A percentile compares a stretch with the other conserved stretches of the same genome.
Conservation (phyloP, 2,329 filamentous ascomycete genomes). For the Beauveria medogensis region DNA sequence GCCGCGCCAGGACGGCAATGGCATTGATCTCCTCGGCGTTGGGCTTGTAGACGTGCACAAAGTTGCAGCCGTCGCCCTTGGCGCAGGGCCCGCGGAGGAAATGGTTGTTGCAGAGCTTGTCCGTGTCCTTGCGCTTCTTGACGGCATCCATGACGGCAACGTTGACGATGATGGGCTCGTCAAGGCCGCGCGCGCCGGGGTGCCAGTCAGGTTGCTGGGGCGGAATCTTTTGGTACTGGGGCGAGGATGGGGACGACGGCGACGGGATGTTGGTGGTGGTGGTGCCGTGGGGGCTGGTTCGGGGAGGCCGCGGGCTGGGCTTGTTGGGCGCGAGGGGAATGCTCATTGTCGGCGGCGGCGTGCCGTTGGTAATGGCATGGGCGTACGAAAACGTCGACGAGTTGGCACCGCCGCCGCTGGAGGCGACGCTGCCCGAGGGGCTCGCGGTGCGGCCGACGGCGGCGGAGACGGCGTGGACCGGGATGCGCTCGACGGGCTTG, state of each 20-base stretch:
- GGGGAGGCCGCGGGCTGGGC: slow-evolving; percentile 13
- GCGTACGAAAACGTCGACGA: slow-evolving; percentile 26
- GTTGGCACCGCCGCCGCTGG: slow-evolving; percentile 26
- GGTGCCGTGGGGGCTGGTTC: slow-evolving; percentile 2
- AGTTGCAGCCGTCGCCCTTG: slow-evolving; percentile 46
- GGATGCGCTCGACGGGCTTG: slow-evolving; percentile 35
- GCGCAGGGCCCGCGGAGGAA: slow-evolving; percentile 50
- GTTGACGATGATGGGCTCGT: slow-evolving; percentile 41
- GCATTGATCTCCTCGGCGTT: slow-evolving; percentile 47
- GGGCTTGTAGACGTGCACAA: slow-evolving; percentile 48
- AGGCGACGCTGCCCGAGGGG: slow-evolving; percentile 32
- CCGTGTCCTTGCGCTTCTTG: slow-evolving; percentile 45
- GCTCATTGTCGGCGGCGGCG: slow-evolving; percentile 33
- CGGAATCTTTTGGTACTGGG: slow-evolving; percentile 18
- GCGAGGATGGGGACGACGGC: neutral
- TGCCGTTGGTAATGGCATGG: slow-evolving; percentile 32
- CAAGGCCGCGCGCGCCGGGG: slow-evolving; percentile 46
- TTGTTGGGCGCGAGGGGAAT: slow-evolving; percentile 31
- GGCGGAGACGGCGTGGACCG: slow-evolving; percentile 11
- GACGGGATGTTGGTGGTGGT: neutral
- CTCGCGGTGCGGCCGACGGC: slow-evolving; percentile 11
- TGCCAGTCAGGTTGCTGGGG: slow-evolving; percentile 36
- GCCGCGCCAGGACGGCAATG: slow-evolving; percentile 45
- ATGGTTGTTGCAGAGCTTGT: slow-evolving; percentile 56
- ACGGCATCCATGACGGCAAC: slow-evolving; percentile 41